Conservation (phyloP, 306 rosid species). For the Prunus salicina region DNA sequence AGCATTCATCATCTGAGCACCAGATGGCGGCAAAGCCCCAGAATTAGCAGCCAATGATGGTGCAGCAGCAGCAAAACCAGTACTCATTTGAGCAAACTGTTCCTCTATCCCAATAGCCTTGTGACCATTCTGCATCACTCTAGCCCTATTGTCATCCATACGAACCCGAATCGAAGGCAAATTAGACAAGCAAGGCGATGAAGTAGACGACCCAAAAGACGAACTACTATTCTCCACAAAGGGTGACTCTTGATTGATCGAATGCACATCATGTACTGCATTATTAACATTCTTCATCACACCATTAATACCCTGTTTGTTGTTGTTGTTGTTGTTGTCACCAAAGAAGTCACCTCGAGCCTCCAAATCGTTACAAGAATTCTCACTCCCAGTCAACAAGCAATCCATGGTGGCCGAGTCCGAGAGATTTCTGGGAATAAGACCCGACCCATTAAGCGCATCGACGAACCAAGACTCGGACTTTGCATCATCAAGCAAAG, state of each 20-base stretch:
- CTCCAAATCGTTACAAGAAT: slow-evolving; percentile 65
- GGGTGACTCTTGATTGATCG: slow-evolving; percentile 49
- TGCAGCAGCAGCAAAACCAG: slow-evolving; percentile 36
- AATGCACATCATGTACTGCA: slow-evolving; percentile 33
- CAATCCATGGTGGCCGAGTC: slow-evolving; percentile 59
- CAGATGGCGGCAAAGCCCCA: slow-evolving; percentile 18
- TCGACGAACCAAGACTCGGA: slow-evolving; percentile 96
- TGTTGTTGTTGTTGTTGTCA: slow-evolving; percentile 8
- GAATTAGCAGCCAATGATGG: slow-evolving; percentile 16
- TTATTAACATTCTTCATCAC: slow-evolving; percentile 22
- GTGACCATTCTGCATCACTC: slow-evolving; percentile 51
- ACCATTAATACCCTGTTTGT: slow-evolving; percentile 32
- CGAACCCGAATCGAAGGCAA: slow-evolving; percentile 88
- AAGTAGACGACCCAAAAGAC: slow-evolving; percentile 54
- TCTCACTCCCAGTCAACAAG: slow-evolving; percentile 54
- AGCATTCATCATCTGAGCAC: background rate
- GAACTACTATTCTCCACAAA: slow-evolving; percentile 50
- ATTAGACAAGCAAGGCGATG: slow-evolving; percentile 67
- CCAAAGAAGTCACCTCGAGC: slow-evolving; percentile 38
- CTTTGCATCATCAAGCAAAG: slow-evolving; percentile 70
- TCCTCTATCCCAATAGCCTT: slow-evolving; percentile 57
- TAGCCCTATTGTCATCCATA: slow-evolving; percentile 45
- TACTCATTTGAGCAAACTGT: slow-evolving; percentile 59
- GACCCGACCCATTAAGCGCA: slow-evolving; percentile 71
- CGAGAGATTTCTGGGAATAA: slow-evolving; percentile 48